Conservation (phyloP, 2,329 filamentous ascomycete genomes). For the Chaetomiaceae sp. region DNA sequence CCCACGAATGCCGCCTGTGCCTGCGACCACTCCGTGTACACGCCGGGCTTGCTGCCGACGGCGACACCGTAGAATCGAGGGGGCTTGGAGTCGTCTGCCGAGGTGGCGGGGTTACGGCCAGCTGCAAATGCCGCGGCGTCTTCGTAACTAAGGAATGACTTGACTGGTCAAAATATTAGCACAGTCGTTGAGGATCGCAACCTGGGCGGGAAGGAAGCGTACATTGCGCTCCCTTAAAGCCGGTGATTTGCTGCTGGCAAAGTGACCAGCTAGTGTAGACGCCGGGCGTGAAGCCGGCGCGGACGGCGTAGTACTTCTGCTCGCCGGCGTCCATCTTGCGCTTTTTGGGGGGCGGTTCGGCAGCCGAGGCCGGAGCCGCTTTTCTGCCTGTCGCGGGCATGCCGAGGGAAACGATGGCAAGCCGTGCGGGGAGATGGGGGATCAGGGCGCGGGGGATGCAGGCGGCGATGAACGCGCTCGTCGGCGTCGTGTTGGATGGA, state of each 20-base stretch:
- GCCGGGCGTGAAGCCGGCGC: conserved; percentile 49
- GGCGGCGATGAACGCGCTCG: not conserved
- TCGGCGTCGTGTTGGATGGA: too few relatives aligned
- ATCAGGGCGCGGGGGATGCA: not conserved
- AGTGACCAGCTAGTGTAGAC: conserved; percentile 59
- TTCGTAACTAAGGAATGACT: conserved; percentile 65
- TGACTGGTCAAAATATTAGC: conserved; percentile 50
- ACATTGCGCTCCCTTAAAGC: conserved; percentile 62
- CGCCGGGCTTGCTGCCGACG: conserved; percentile 50
- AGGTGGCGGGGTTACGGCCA: conserved; percentile 45
- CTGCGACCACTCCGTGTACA: conserved; percentile 60
- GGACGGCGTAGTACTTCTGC: conserved; percentile 58
- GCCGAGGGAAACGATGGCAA: not conserved
- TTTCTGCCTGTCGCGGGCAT: conserved; percentile 5
- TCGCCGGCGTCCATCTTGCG: conserved; percentile 16
- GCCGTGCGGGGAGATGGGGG: not conserved
- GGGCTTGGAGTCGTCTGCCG: conserved; percentile 35
- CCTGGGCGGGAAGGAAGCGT: conserved; percentile 32
- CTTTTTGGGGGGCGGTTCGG: conserved; percentile 13
- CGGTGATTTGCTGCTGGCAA: conserved; percentile 54
- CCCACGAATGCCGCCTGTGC: conserved; percentile 69
- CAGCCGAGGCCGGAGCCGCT: not conserved
- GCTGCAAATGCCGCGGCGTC: conserved; percentile 76
- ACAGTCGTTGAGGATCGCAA: too few relatives aligned
- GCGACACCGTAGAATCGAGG: conserved; percentile 56